Evolutionary conservation across 306 rosid genomes (phyloP).

Genomic region (Senna siamea): DNA sequence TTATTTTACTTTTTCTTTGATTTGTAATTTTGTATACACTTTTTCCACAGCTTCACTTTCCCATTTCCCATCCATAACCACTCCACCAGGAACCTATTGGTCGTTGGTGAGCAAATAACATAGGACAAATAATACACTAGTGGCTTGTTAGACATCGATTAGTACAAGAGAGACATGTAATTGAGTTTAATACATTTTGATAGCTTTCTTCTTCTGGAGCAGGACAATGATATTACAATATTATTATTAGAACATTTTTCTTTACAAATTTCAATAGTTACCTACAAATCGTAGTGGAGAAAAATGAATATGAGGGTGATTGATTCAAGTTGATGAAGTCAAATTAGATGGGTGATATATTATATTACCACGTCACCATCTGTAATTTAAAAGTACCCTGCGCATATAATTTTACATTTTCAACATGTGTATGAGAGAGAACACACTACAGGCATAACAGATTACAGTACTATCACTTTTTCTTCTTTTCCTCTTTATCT

Average conservation of each 20-base stretch:
- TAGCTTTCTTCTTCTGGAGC: not conserved
- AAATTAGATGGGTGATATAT: not conserved
- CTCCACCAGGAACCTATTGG: not conserved
- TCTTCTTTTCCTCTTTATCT: slow-evolving; percentile 86
- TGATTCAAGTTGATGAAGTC: not conserved
- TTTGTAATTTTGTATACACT: not conserved
- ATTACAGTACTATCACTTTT: slow-evolving; percentile 52
- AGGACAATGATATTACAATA: not conserved
- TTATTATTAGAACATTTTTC: not conserved
- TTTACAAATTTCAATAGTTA: not conserved
- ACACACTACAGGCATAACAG: slow-evolving; percentile 33
- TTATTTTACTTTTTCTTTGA: not conserved
- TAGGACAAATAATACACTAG: not conserved
- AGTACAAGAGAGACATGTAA: not conserved
- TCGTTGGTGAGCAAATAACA: not conserved
- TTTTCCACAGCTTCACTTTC: not conserved
- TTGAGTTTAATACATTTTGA: not conserved
- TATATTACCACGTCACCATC: too few species aligned
- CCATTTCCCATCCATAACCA: not conserved
- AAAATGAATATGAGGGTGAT: not conserved
- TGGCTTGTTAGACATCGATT: not conserved
- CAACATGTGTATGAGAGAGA: slow-evolving; percentile 21
- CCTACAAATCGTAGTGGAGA: too few species aligned
- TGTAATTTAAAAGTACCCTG: too few species aligned
- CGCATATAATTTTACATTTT: slow-evolving; percentile 43